Evolutionary conservation across 2,329 filamentous ascomycete species (phyloP), one percentile per base, ranked within the genome.

Genomic region (Claviceps capensis): DNA sequence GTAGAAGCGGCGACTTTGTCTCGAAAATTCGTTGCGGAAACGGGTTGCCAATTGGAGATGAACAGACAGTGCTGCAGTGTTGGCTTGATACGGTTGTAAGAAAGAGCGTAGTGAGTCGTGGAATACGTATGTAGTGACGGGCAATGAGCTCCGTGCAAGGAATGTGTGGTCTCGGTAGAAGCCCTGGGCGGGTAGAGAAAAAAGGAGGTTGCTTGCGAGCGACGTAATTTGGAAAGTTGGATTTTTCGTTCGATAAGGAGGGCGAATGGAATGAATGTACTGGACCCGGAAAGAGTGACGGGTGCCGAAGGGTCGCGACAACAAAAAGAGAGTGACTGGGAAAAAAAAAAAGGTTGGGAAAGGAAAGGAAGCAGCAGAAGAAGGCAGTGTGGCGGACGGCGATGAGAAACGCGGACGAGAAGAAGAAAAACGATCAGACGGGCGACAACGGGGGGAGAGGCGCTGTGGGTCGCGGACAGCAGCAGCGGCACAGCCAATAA

Each of bases 241-340:
- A 30, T 11, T 30, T 30, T 30, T 30, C 9, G 3, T 30, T 57
- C 54, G 59, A 58, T 57, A 55, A 60, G 55, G 58, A 66, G 63
- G 30, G 30, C 30, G 30, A 30, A 11, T 62, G 64, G 58, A 69
- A 66, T 58, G 67, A 70, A 67, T 67, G 71, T 64, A 70, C 72
- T 68, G 65, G 66, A 65, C 66, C 68, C 67, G 72, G 65, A 76
- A 74, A 63, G 73, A 76, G 71, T 76, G 73, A 72, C 71, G 72
- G 72, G 69, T 63, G 65, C 67, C 68, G 62, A 63, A 61, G 30
- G 30, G 30, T 30, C 30, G 30, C 30, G 9, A 30, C 9, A 30
- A 30, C 30, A 11, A 9, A 23, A 43, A 43, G 41, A 66, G 72
- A 76, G 68, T 67, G 74, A 76, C 72, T 74, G 65, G 49, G 13